A percentile compares a stretch with the other conserved stretches of the same genome.
phyloP scores from a whole-genome alignment of 2,329 filamentous ascomycete genomes.

The Rutstroemia sp. region DNA sequence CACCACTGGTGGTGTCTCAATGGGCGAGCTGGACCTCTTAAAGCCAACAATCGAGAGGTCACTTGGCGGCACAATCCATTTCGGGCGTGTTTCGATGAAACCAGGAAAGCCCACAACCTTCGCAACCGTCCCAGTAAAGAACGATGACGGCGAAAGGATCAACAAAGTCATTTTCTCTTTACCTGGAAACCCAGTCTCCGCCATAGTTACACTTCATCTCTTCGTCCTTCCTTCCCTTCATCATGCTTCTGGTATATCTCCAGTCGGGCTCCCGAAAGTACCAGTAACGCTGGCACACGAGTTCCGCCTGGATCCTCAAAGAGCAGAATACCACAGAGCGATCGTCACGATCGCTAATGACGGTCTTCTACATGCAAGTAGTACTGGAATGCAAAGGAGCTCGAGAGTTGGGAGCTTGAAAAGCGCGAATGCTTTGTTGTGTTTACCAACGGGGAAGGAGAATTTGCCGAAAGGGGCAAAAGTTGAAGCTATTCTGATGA shows the following conservation, averaged over 20 bases:
- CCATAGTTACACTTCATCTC: conserved; percentile 86
- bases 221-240: conserved; percentile 88
- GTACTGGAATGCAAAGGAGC: conserved; percentile 86
- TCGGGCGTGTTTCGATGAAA: conserved; percentile 95
- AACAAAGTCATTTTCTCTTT: conserved; percentile 77
- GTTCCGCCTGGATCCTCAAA: conserved; percentile 63
- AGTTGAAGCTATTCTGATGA: conserved; percentile 77
- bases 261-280: conserved; percentile 63
- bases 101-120: conserved; percentile 97
- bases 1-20: conserved; percentile 90
- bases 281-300: conserved; percentile 66
- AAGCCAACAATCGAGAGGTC: conserved; percentile 92
- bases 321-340: conserved; percentile 88
- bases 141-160: conserved; percentile 48
- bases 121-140: conserved; percentile 70
- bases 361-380: conserved; percentile 64
- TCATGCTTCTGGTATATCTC: conserved; percentile 61
- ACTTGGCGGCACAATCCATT: conserved; percentile 89
- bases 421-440: conserved; percentile 80
- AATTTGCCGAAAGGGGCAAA: conserved; percentile 60
- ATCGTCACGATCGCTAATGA: conserved; percentile 59
- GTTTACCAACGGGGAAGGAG: conserved; percentile 59
- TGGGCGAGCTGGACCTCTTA: conserved; percentile 94
- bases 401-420: conserved; percentile 83
- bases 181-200: conserved; percentile 89